phyloP scores from a whole-genome alignment of 2,329 filamentous ascomycete species.

The Nemania abortiva region DNA sequence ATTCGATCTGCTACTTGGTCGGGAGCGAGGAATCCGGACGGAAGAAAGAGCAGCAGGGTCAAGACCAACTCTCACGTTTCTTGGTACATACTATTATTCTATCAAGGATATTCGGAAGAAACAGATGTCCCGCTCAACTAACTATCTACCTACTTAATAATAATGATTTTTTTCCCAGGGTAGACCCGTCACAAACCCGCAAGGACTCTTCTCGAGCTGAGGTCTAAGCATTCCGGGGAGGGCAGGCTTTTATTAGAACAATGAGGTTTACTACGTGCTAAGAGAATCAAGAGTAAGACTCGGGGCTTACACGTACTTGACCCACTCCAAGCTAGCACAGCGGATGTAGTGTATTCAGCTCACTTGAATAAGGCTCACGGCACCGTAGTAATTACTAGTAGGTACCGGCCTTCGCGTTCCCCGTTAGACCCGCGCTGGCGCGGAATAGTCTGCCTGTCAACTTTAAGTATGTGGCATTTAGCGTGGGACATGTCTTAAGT shows the following conservation, averaged over 20 bases:
- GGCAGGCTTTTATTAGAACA: slow-evolving; percentile 28
- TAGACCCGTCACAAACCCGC: slow-evolving; percentile 6
- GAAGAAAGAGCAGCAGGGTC: not conserved
- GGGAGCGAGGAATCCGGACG: not conserved
- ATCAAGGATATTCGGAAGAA: slow-evolving; percentile 1
- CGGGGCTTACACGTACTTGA: slow-evolving; percentile 28
- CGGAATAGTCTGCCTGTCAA: slow-evolving; percentile 3
- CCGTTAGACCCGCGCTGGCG: not conserved
- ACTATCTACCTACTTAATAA: slow-evolving; percentile 13
- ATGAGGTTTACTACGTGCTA: slow-evolving; percentile 32
- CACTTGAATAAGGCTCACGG: slow-evolving; percentile 24
- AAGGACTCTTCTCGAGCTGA: slow-evolving; percentile 6
- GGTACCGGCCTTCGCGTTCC: not conserved
- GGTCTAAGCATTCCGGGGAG: slow-evolving; percentile 4
- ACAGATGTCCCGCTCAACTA: slow-evolving; percentile 1
- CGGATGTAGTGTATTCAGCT: slow-evolving; percentile 27
- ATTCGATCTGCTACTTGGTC: slow-evolving; percentile 19
- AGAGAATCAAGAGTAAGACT: slow-evolving; percentile 32
- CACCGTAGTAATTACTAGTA: slow-evolving; percentile 27
- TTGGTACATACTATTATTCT: slow-evolving; percentile 2
- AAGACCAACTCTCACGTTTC: slow-evolving; percentile 15
- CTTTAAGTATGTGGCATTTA: slow-evolving; percentile 18
- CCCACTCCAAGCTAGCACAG: slow-evolving; percentile 23
- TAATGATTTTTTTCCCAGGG: slow-evolving; percentile 16
- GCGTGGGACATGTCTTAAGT: slow-evolving; percentile 11